Evolutionary conservation across 2,329 filamentous ascomycete genomes (phyloP).

Genomic region (Aspergillus uvarum): DNA sequence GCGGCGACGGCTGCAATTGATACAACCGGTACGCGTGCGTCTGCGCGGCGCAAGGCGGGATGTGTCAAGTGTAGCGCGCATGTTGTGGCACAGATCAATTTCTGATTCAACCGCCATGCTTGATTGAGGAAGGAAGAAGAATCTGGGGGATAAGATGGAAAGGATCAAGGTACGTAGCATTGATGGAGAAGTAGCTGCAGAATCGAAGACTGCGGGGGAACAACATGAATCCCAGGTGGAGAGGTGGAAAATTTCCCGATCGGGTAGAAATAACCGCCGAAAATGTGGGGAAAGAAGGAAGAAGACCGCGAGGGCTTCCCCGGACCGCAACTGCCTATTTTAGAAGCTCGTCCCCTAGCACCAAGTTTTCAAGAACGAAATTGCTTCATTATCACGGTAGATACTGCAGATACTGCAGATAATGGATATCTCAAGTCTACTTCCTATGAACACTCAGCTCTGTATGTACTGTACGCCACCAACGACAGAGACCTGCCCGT

Average conservation of each 20-base stretch:
- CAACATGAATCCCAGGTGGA: neutral
- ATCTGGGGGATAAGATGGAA: conserved; percentile 4
- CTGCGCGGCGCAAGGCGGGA: conserved; percentile 17
- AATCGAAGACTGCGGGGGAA: conserved; percentile 2
- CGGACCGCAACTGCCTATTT: no score
- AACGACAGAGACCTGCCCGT: neutral
- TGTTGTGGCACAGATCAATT: neutral
- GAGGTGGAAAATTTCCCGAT: conserved; percentile 15
- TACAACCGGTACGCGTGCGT: conserved; percentile 33
- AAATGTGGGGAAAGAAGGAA: conserved; percentile 1
- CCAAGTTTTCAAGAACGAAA: neutral
- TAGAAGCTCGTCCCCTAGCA: no score
- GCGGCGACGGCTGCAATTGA: conserved; percentile 34
- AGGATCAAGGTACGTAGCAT: neutral
- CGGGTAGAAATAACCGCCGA: conserved; percentile 21
- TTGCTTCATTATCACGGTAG: no score
- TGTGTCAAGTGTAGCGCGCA: conserved; percentile 3
- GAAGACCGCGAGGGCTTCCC: conserved; percentile 1
- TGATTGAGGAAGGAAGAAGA: neutral
- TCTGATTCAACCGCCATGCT: neutral
- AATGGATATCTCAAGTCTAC: no score
- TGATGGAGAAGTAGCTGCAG: neutral
- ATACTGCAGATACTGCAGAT: no score
- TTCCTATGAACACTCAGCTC: no score
- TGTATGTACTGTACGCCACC: no score